phyloP scores from a whole-genome alignment of 2,329 filamentous ascomycete genomes.

The Xylariales sp. region DNA sequence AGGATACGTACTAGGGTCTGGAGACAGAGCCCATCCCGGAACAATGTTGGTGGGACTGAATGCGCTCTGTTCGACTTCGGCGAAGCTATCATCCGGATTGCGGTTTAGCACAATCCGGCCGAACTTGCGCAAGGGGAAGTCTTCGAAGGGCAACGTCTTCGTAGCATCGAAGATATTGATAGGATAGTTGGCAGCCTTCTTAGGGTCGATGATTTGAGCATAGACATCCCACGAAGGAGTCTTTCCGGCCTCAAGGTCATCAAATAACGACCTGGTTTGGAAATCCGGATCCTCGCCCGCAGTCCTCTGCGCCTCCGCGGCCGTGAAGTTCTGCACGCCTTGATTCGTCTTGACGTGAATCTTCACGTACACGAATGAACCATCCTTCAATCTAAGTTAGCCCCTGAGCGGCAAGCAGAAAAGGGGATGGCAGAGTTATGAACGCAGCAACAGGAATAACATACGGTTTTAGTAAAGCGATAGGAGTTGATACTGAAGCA shows the following conservation, averaged over 20 bases:
- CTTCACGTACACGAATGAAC: constrained; percentile 35
- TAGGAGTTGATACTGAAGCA: constrained; percentile 62
- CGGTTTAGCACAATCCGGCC: constrained; percentile 63
- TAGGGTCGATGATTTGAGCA: constrained; percentile 65
- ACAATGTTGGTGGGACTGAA: constrained; percentile 68
- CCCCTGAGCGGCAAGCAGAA: constrained; percentile 62
- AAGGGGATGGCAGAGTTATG: no score
- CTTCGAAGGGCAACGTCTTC: constrained; percentile 63
- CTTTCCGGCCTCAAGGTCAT: constrained; percentile 59
- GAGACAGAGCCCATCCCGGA: constrained; percentile 63
- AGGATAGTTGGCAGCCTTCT: constrained; percentile 60
- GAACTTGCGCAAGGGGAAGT: constrained; percentile 61
- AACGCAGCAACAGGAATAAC: neutral
- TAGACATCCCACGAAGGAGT: constrained; percentile 64
- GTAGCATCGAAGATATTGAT: constrained; percentile 68
- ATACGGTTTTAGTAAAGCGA: constrained; percentile 55
- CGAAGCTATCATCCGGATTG: constrained; percentile 52
- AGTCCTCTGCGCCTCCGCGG: constrained; percentile 52
- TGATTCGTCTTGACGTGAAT: constrained; percentile 61
- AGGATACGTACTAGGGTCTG: constrained; percentile 55
- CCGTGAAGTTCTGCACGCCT: constrained; percentile 58
- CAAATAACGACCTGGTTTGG: constrained; percentile 50
- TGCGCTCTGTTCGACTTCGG: constrained; percentile 66
- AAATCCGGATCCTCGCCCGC: constrained; percentile 64
- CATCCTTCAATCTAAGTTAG: constrained; percentile 43